These are phyloP conservation scores for Aquanectria penicillioides DNA, from an alignment of 2,329 filamentous ascomycete species.

Conservation along the genomic window DNA sequence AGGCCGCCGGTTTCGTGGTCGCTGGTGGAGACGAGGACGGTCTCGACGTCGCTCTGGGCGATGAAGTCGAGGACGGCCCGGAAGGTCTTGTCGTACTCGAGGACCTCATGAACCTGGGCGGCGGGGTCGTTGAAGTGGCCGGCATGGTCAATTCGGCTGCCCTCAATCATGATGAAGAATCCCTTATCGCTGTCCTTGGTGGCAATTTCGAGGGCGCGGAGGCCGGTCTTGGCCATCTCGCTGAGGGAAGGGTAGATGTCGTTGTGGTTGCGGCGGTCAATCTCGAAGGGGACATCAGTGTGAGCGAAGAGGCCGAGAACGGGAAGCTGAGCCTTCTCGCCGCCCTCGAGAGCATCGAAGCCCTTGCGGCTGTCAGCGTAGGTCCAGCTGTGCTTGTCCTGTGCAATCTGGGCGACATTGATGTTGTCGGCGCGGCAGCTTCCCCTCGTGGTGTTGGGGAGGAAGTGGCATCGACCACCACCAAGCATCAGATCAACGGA, in stretches of 20 bases:
- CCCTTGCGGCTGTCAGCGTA: conserved; percentile 78
- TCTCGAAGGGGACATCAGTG: conserved; percentile 89
- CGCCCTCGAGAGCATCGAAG: conserved; percentile 79
- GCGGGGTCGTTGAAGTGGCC: conserved; percentile 87
- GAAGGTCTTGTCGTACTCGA: conserved; percentile 94
- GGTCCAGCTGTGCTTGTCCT: conserved; percentile 79
- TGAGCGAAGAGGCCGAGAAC: conserved; percentile 86
- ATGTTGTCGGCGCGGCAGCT: conserved; percentile 83
- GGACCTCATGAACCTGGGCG: conserved; percentile 87
- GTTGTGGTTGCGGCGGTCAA: conserved; percentile 83
- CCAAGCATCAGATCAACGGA: conserved; percentile 93
- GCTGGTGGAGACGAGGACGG: conserved; percentile 87
- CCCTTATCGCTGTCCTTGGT: conserved; percentile 87
- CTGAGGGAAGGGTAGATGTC: conserved; percentile 87
- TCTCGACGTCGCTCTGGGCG: conserved; percentile 75
- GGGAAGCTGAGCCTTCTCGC: conserved; percentile 77
- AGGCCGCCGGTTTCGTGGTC: conserved; percentile 97
- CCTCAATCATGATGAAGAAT: conserved; percentile 99
- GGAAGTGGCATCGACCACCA: conserved; percentile 91
- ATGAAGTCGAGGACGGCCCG: conserved; percentile 86
- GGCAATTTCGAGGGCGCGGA: conserved; percentile 81
- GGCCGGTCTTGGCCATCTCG: conserved; percentile 88
- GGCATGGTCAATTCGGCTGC: conserved; percentile 94
- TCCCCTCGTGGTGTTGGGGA: conserved; percentile 82
- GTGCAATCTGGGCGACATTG: conserved; percentile 79